phyloP scores from a whole-genome alignment of 2,329 filamentous ascomycete genomes.

The Cladosporium oxysporum region DNA sequence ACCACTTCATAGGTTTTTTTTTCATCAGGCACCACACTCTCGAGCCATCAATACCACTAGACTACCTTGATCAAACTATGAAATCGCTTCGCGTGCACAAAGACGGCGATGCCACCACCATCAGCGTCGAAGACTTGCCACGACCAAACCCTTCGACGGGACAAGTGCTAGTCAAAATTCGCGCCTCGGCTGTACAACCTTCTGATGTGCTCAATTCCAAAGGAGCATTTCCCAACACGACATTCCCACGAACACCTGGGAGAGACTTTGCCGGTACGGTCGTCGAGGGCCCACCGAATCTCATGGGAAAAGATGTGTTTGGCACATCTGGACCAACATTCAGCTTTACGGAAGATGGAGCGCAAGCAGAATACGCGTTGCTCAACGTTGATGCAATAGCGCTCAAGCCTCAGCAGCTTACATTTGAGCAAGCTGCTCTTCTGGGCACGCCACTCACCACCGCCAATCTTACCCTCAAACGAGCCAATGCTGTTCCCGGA shows the following conservation, averaged over 20 bases:
- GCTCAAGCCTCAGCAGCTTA: slow-evolving; percentile 28
- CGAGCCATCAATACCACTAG: not conserved
- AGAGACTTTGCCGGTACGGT: slow-evolving; percentile 38
- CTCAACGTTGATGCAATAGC: slow-evolving; percentile 26
- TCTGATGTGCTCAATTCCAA: slow-evolving; percentile 35
- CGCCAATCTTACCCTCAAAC: slow-evolving; percentile 29
- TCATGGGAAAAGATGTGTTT: slow-evolving; percentile 34
- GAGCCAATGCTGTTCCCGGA: slow-evolving; percentile 24
- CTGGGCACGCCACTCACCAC: slow-evolving; percentile 36
- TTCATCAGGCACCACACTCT: not conserved
- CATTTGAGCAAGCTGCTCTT: slow-evolving; percentile 32
- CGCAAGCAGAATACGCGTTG: slow-evolving; percentile 34
- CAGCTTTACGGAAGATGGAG: slow-evolving; percentile 32
- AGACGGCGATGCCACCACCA: slow-evolving; percentile 19
- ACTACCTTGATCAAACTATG: slow-evolving; percentile 13
- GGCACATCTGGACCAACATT: slow-evolving; percentile 35
- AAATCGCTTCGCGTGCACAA: slow-evolving; percentile 24
- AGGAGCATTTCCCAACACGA: slow-evolving; percentile 32
- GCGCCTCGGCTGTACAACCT: slow-evolving; percentile 35
- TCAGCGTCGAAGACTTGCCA: slow-evolving; percentile 23
- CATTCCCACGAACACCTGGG: slow-evolving; percentile 34
- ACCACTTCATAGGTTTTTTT: not conserved
- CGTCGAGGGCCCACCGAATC: slow-evolving; percentile 23
- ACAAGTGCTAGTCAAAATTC: slow-evolving; percentile 33
- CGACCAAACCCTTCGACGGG: slow-evolving; percentile 27